Evolutionary conservation across 164 flowering plant genomes (phyloP), one percentile per base, ranked within the genome.

Genomic region (Sextonia rubra): DNA sequence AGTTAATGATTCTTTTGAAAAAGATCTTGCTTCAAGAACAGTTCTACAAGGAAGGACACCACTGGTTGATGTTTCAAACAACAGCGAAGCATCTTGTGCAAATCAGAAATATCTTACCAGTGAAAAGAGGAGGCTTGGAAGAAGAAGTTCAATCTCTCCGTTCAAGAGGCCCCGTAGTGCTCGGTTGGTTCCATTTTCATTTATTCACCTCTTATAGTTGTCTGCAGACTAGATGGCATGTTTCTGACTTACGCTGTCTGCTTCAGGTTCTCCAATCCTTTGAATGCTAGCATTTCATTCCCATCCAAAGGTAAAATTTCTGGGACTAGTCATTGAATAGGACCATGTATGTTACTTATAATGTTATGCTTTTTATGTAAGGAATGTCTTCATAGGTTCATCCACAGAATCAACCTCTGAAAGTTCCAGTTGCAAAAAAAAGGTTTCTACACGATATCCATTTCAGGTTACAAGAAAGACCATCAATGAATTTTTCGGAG

Each of bases 101-200:
- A 76, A 71, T 66, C 80, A 69, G 67, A 86, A 70, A 22, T 80
- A 74, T 52, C 65, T 60, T 68, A 68, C 68, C 25, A 48, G 32
- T 69, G 90, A 82, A 73, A 88, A 87, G 81, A 83, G 81, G 77
- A 87, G 75, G 76, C 70, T 78, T 61, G 83, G 86, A 47, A 77
- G 76, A 66, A 77, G 69, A 77, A 85, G 71, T 74, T 85, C 89
- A 69, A 58, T 75, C 26, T 88, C 98, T 77, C 90, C 99, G 65
- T 96, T 96, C 83, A 96, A 96, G 83, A 91, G 80, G 80, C 99
- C 98, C 8, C 90, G 97, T 18, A 81, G 64, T 79, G 86, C 97
- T 26, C 66, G 77, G 84, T 82, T 44, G 65, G 76, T 75, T 61
- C 22, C 48, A 26, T 30, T 22, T 30, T 71, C 30, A 47, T 52